Evolutionary conservation across 768 basidiomycete genomes (phyloP).

Genomic region (Russula sp.): DNA sequence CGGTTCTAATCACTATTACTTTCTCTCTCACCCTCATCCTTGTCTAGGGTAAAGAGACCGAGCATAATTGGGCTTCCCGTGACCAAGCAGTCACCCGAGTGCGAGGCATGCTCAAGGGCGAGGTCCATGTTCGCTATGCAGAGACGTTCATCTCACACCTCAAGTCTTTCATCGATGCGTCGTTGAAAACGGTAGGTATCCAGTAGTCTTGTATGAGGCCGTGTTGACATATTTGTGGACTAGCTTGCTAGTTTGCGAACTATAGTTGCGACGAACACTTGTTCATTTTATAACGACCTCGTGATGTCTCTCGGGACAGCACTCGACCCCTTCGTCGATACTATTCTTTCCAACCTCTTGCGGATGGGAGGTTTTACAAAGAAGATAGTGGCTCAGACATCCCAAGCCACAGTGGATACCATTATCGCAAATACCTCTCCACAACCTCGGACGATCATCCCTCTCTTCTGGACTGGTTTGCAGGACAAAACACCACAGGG

Average conservation of each 20-base stretch:
- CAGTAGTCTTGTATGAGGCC: conserved; percentile 4
- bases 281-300: conserved; percentile 73
- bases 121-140: conserved; percentile 67
- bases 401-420: conserved; percentile 67
- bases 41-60: conserved; percentile 86
- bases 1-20: conserved; percentile 1
- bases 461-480: conserved; percentile 62
- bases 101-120: conserved; percentile 87
- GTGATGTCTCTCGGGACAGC: conserved; percentile 58
- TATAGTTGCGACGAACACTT: conserved; percentile 79
- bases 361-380: conserved; percentile 91
- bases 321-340: conserved; percentile 80
- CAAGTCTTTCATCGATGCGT: conserved; percentile 77
- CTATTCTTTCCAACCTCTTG: conserved; percentile 69
- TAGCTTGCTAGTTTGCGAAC: conserved; percentile 89
- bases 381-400: conserved; percentile 83
- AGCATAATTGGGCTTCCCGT: conserved; percentile 89
- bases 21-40: conserved; percentile 1
- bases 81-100: conserved; percentile 76
- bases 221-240: conserved; percentile 8
- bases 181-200: conserved; percentile 73
- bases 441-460: conserved; percentile 65
- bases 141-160: conserved; percentile 74
- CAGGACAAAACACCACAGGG: conserved; percentile 82
- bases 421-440: conserved; percentile 69